Evolutionary conservation across 2,329 filamentous ascomycete species (phyloP).

Genomic region (Curvularia sp.): DNA sequence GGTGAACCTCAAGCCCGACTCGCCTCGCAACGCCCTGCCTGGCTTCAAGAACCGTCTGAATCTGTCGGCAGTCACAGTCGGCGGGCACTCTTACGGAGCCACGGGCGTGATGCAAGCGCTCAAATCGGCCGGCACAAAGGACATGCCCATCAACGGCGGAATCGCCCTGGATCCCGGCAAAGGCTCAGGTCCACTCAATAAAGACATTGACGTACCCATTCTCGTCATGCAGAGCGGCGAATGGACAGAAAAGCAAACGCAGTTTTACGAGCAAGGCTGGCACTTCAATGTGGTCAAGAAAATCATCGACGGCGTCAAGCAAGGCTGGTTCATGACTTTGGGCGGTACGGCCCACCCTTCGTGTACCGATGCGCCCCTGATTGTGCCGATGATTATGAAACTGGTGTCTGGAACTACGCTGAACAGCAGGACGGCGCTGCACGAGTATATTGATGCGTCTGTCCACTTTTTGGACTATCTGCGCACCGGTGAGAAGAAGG

Average conservation of each 20-base stretch:
- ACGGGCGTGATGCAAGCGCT: constrained; percentile 68
- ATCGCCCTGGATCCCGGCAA: constrained; percentile 73
- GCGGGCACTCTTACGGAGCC: constrained; percentile 71
- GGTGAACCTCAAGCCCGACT: constrained; percentile 56
- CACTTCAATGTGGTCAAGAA: constrained; percentile 70
- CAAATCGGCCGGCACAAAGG: constrained; percentile 56
- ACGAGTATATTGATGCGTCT: constrained; percentile 67
- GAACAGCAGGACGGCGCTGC: constrained; percentile 63
- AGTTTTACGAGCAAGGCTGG: constrained; percentile 67
- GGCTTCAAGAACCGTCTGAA: constrained; percentile 64
- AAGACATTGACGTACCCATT: constrained; percentile 64
- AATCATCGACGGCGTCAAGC: constrained; percentile 59
- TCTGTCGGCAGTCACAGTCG: constrained; percentile 63
- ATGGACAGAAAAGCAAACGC: constrained; percentile 64
- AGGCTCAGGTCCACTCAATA: constrained; percentile 66
- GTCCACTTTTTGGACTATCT: constrained; percentile 64
- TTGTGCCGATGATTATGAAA: constrained; percentile 67
- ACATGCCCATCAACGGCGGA: constrained; percentile 61
- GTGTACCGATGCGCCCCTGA: constrained; percentile 70
- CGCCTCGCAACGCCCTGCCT: constrained; percentile 55
- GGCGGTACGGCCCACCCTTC: constrained; percentile 63
- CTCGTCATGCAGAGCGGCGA: constrained; percentile 70
- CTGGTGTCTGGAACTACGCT: constrained; percentile 68
- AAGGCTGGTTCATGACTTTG: constrained; percentile 57
- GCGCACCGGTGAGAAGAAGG: constrained; percentile 50